These are phyloP conservation scores for Penicillium alfredii DNA, from an alignment of 495 filamentous ascomycete species.

Conservation along the genomic window DNA sequence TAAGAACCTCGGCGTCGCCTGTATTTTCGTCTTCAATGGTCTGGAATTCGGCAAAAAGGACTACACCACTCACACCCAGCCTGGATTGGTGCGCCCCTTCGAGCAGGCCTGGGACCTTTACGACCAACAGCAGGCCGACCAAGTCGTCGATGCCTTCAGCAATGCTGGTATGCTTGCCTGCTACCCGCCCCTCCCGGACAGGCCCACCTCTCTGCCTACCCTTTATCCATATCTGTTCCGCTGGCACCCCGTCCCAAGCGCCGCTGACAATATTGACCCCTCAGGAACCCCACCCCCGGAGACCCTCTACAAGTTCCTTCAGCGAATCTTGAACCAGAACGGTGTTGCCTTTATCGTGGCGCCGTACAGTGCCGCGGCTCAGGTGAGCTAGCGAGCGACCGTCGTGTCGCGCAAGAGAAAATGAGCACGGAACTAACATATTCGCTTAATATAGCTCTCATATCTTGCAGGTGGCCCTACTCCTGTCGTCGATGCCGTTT, in stretches of 20 bases:
- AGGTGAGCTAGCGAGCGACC: too few relatives aligned
- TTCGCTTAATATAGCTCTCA: slow-evolving; percentile 53
- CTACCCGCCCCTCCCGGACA: slow-evolving; percentile 2
- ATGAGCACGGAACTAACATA: slow-evolving; percentile 8
- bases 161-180: slow-evolving; percentile 58
- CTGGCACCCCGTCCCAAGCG: background rate
- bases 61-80: slow-evolving; percentile 46
- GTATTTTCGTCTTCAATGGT: slow-evolving; percentile 86
- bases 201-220: slow-evolving; percentile 1
- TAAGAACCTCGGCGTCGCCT: slow-evolving; percentile 54
- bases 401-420: background rate
- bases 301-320: slow-evolving; percentile 66
- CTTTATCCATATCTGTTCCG: background rate
- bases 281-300: slow-evolving; percentile 51
- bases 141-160: slow-evolving; percentile 78
- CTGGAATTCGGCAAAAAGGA: slow-evolving; percentile 69
- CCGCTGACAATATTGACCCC: slow-evolving; percentile 16
- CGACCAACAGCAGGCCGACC: slow-evolving; percentile 66
- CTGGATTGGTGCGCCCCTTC: slow-evolving; percentile 41
- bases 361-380: slow-evolving; percentile 83
- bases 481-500: slow-evolving; percentile 68
- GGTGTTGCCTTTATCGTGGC: slow-evolving; percentile 76
- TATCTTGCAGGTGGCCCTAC: slow-evolving; percentile 68
- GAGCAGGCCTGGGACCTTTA: slow-evolving; percentile 79
- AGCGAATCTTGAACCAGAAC: slow-evolving; percentile 62